These are phyloP conservation scores for Lipomyces mesembrius DNA, from an alignment of 805 yeast species.

Conservation along the genomic window DNA sequence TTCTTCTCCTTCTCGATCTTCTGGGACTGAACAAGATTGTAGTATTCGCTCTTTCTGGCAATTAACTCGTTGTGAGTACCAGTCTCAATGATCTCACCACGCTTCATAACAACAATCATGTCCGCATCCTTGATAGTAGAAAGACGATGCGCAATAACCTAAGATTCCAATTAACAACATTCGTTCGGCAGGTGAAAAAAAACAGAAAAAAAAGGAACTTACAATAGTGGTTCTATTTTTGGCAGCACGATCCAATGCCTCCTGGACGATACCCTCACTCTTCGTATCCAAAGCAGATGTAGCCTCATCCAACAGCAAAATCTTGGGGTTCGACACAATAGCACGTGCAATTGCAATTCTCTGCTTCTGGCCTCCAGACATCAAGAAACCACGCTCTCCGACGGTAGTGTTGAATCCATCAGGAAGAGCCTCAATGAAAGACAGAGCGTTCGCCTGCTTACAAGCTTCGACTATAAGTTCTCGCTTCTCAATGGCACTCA, in stretches of 20 bases:
- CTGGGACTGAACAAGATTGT: slow-evolving; percentile 48
- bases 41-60: slow-evolving; percentile 43
- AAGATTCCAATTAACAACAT: slow-evolving; percentile 50
- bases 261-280: slow-evolving; percentile 63
- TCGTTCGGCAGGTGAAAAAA: slow-evolving; percentile 51
- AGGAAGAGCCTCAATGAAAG: slow-evolving; percentile 58
- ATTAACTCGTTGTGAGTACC: slow-evolving; percentile 51
- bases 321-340: slow-evolving; percentile 57
- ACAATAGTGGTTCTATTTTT: slow-evolving; percentile 62
- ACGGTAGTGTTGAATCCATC: slow-evolving; percentile 54
- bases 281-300: slow-evolving; percentile 68
- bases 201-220: slow-evolving; percentile 68
- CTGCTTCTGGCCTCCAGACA: slow-evolving; percentile 72
- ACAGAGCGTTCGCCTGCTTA: slow-evolving; percentile 56
- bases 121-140: slow-evolving; percentile 78
- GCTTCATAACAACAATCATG: slow-evolving; percentile 56
- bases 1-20: slow-evolving; percentile 42
- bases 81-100: slow-evolving; percentile 56
- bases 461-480: slow-evolving; percentile 52
- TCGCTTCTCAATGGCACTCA: slow-evolving; percentile 47
- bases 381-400: slow-evolving; percentile 62
- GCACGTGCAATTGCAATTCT: slow-evolving; percentile 69
- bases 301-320: slow-evolving; percentile 68
- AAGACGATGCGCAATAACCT: slow-evolving; percentile 82
- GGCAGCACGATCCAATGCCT: slow-evolving; percentile 50